These are phyloP conservation scores for Aspergillus sclerotioniger DNA, from an alignment of 495 filamentous ascomycete species.

Conservation along the genomic window DNA sequence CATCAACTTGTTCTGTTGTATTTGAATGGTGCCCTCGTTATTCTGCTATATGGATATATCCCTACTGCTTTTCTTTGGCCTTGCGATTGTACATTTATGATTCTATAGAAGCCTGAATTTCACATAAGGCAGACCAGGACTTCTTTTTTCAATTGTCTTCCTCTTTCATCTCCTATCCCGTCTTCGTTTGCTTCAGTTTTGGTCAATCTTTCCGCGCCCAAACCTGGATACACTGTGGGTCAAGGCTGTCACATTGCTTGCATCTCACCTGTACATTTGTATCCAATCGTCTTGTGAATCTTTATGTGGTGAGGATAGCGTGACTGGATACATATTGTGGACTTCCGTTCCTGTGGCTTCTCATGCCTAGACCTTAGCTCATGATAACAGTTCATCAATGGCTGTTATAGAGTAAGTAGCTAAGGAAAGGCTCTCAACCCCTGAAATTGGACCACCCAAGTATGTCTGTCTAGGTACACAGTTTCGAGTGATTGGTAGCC, in stretches of 20 bases:
- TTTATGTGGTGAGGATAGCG: background rate
- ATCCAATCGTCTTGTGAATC: background rate
- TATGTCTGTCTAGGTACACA: background rate
- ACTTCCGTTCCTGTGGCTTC: background rate
- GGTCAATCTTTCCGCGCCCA: slow-evolving; percentile 9
- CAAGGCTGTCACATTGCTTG: background rate
- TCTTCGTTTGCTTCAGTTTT: slow-evolving; percentile 4
- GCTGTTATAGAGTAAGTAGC: no score
- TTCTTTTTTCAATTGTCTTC: background rate
- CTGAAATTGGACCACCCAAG: background rate
- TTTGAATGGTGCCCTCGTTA: background rate
- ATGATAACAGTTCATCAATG: no score
- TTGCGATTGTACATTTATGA: slow-evolving; percentile 24
- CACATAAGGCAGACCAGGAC: background rate
- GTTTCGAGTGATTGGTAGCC: no score
- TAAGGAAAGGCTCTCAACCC: no score
- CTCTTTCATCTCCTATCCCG: slow-evolving; percentile 7
- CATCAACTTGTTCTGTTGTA: background rate
- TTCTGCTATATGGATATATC: slow-evolving; percentile 11
- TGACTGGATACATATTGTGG: slow-evolving; percentile 1
- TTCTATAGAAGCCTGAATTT: background rate
- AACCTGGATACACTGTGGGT: slow-evolving; percentile 9
- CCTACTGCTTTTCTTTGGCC: slow-evolving; percentile 12
- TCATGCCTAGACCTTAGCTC: background rate
- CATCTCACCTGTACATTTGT: slow-evolving; percentile 9